Conservation (phyloP, 2,329 filamentous ascomycete species). For the Epichloe glyceriae region DNA sequence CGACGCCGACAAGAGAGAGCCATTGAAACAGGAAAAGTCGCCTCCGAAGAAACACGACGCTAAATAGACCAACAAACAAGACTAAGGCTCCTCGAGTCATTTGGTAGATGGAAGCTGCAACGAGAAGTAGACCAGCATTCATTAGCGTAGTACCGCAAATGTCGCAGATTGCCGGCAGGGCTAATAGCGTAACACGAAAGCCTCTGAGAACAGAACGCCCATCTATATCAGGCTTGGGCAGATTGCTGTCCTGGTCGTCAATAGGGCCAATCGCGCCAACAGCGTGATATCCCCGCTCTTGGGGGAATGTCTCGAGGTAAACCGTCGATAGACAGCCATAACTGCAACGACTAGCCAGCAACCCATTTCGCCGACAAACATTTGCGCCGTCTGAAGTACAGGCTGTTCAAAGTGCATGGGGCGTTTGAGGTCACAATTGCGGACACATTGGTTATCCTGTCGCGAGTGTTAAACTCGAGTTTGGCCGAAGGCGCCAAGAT, state of each 20-base stretch:
- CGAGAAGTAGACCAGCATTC: slow-evolving; percentile 89
- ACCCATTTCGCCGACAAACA: slow-evolving; percentile 94
- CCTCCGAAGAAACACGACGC: slow-evolving; percentile 75
- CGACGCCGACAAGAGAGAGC: slow-evolving; percentile 75
- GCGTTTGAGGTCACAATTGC: slow-evolving; percentile 65
- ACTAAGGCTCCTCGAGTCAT: slow-evolving; percentile 95
- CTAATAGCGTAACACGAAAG: slow-evolving; percentile 58
- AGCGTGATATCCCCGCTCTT: slow-evolving; percentile 50
- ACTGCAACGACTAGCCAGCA: slow-evolving; percentile 82
- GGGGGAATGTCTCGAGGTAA: slow-evolving; percentile 30
- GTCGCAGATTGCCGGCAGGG: slow-evolving; percentile 82
- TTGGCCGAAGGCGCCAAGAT: neutral
- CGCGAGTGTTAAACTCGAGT: neutral
- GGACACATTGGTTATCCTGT: slow-evolving; percentile 92
- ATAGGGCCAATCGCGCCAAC: slow-evolving; percentile 36
- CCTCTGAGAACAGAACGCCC: slow-evolving; percentile 54
- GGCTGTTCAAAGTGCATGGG: slow-evolving; percentile 79
- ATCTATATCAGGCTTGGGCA: slow-evolving; percentile 31
- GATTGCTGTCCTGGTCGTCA: slow-evolving; percentile 14
- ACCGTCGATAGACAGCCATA: slow-evolving; percentile 52
- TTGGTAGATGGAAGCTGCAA: slow-evolving; percentile 93
- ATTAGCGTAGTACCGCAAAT: slow-evolving; percentile 92
- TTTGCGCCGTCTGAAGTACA: slow-evolving; percentile 90
- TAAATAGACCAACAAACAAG: slow-evolving; percentile 90
- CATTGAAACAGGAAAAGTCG: slow-evolving; percentile 82